A percentile compares a stretch with the other conserved stretches of the same genome.
These are phyloP conservation scores for Monascus purpureus DNA, from an alignment of 495 filamentous ascomycete species.

Conservation along the genomic window DNA sequence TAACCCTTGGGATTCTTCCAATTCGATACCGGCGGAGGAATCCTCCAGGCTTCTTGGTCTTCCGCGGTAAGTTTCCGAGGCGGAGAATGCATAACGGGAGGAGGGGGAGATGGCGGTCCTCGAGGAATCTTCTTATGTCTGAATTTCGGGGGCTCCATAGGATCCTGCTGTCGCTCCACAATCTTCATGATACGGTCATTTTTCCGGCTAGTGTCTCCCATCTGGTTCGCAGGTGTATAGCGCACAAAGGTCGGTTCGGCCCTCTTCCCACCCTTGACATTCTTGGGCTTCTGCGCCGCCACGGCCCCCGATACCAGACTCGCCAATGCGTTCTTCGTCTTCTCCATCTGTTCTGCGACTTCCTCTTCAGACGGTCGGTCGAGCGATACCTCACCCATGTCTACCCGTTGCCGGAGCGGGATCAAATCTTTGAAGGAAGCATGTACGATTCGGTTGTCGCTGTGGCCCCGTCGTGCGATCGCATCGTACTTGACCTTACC, in stretches of 20 bases:
- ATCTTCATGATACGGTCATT: constrained; percentile 98
- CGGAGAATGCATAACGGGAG: constrained; percentile 90
- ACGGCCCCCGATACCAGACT: constrained; percentile 73
- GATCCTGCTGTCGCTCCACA: constrained; percentile 84
- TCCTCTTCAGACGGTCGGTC: constrained; percentile 77
- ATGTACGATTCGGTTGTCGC: constrained; percentile 72
- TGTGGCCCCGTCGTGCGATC: constrained; percentile 83
- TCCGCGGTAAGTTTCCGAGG: constrained; percentile 91
- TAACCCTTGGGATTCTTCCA: constrained; percentile 99
- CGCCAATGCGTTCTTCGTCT: constrained; percentile 73
- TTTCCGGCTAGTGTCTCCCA: constrained; percentile 79
- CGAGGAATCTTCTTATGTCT: constrained; percentile 97
- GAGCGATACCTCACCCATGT: constrained; percentile 86
- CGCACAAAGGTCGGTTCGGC: constrained; percentile 87
- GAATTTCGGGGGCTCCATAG: constrained; percentile 97
- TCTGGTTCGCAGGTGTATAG: constrained; percentile 92
- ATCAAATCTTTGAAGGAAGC: constrained; percentile 95
- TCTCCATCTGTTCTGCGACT: constrained; percentile 66
- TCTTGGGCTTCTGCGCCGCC: constrained; percentile 90
- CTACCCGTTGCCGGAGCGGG: constrained; percentile 80
- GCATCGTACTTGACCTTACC: constrained; percentile 95
- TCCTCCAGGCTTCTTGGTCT: constrained; percentile 94
- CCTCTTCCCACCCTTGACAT: constrained; percentile 59
- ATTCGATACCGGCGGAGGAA: constrained; percentile 87
- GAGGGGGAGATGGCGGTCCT: constrained; percentile 82